Conservation (phyloP, 768 basidiomycete genomes). For the Neoboletus brunneissimus region DNA sequence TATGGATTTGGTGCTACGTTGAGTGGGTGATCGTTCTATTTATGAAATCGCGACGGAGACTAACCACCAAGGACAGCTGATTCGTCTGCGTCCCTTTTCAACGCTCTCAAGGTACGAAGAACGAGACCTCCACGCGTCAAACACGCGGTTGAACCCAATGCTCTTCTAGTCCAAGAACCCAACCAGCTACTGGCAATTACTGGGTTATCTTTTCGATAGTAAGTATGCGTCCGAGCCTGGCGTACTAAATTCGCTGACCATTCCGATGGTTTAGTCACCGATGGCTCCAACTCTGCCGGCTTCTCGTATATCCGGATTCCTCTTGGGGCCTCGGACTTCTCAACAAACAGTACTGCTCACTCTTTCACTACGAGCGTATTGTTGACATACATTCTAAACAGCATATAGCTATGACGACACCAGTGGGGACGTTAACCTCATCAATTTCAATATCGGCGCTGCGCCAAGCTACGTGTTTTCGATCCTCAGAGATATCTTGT, state of each 20-base stretch:
- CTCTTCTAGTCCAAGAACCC: slow-evolving; percentile 46
- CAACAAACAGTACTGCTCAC: slow-evolving; percentile 45
- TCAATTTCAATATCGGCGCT: slow-evolving; percentile 51
- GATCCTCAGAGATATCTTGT: slow-evolving; percentile 60
- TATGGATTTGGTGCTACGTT: slow-evolving; percentile 65
- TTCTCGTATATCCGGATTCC: slow-evolving; percentile 68
- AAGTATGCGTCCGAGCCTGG: neutral
- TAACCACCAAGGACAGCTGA: slow-evolving; percentile 48
- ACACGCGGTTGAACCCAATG: slow-evolving; percentile 2
- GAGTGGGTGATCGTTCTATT: slow-evolving; percentile 40
- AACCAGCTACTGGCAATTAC: slow-evolving; percentile 54
- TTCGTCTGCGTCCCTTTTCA: slow-evolving; percentile 60
- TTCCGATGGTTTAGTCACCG: slow-evolving; percentile 39
- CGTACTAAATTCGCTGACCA: neutral
- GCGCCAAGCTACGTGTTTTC: slow-evolving; percentile 64
- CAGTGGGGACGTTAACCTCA: slow-evolving; percentile 58
- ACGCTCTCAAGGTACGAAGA: slow-evolving; percentile 58
- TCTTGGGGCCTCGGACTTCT: slow-evolving; percentile 74
- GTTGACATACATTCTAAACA: slow-evolving; percentile 16
- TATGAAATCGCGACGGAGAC: neutral
- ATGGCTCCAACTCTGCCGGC: slow-evolving; percentile 62
- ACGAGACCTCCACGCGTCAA: neutral
- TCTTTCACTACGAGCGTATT: neutral
- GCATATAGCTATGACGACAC: slow-evolving; percentile 68
- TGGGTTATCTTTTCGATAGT: slow-evolving; percentile 57